Percentiles rank a stretch among this genome's conserved stretches.
These are phyloP conservation scores for Ascochyta fabae DNA, from an alignment of 2,329 filamentous ascomycete species.

Conservation along the genomic window DNA sequence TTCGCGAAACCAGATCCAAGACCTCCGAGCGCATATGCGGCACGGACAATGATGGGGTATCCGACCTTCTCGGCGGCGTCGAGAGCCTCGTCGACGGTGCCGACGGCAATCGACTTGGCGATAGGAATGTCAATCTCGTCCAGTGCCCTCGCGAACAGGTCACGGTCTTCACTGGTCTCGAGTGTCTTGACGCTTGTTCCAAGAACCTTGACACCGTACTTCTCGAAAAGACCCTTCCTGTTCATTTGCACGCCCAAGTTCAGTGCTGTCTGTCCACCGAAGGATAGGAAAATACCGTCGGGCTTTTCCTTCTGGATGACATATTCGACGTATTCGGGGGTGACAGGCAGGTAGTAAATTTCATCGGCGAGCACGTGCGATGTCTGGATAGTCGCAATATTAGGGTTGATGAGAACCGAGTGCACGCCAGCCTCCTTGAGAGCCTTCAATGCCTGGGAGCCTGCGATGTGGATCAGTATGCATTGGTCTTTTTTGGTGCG, in stretches of 20 bases:
- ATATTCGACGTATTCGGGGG: slow-evolving; percentile 95
- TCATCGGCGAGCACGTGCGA: slow-evolving; percentile 95
- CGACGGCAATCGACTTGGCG: slow-evolving; percentile 91
- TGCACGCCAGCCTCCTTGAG: slow-evolving; percentile 92
- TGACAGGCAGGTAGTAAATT: slow-evolving; percentile 97
- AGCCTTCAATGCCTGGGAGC: slow-evolving; percentile 94
- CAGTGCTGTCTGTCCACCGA: slow-evolving; percentile 95
- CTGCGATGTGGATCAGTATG: slow-evolving; percentile 55
- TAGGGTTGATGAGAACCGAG: slow-evolving; percentile 95
- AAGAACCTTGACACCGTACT: slow-evolving; percentile 93
- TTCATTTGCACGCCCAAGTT: slow-evolving; percentile 98
- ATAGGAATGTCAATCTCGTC: slow-evolving; percentile 98
- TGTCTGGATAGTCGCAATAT: slow-evolving; percentile 98
- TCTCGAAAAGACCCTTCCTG: slow-evolving; percentile 91
- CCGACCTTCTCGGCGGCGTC: slow-evolving; percentile 85
- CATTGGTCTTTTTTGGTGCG: neutral
- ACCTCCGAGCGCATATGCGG: slow-evolving; percentile 94
- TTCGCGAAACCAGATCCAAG: slow-evolving; percentile 95
- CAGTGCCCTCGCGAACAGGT: slow-evolving; percentile 92
- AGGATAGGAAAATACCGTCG: slow-evolving; percentile 96
- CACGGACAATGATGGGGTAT: slow-evolving; percentile 97
- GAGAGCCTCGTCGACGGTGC: slow-evolving; percentile 89
- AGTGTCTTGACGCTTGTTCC: slow-evolving; percentile 94
- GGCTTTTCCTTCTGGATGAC: slow-evolving; percentile 96
- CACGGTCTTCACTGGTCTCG: slow-evolving; percentile 93